Percentiles rank a stretch among this genome's conserved stretches.
These are phyloP conservation scores for Xerocomus spinulosus DNA, from an alignment of 768 basidiomycete species.

Conservation along the genomic window DNA sequence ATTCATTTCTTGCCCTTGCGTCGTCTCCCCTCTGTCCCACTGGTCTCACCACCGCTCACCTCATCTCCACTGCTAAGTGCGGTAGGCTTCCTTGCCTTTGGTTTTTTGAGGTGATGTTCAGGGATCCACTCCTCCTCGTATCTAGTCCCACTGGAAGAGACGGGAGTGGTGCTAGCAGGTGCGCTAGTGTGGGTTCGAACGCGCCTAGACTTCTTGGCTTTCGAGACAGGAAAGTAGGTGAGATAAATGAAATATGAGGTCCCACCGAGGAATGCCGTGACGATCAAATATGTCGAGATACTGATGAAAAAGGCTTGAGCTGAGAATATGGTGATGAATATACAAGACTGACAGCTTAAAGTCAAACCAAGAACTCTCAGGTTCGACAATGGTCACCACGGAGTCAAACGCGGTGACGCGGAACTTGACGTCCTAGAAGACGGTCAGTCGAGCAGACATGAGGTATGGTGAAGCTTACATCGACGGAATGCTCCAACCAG, in stretches of 20 bases:
- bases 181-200: slow-evolving; percentile 43
- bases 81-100: slow-evolving; percentile 46
- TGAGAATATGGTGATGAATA: not conserved
- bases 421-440: slow-evolving; percentile 47
- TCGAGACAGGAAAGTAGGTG: slow-evolving; percentile 60
- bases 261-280: slow-evolving; percentile 58
- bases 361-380: slow-evolving; percentile 72
- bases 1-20: slow-evolving; percentile 49
- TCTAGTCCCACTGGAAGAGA: slow-evolving; percentile 55
- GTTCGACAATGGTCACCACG: slow-evolving; percentile 75
- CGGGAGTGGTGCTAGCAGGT: slow-evolving; percentile 55
- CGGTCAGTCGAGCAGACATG: not conserved
- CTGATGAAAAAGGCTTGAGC: slow-evolving; percentile 26
- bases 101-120: slow-evolving; percentile 77
- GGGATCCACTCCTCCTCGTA: slow-evolving; percentile 93
- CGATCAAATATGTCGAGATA: slow-evolving; percentile 69
- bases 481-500: slow-evolving; percentile 68
- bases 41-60: slow-evolving; percentile 60
- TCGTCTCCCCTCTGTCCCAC: slow-evolving; percentile 49
- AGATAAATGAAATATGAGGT: slow-evolving; percentile 61
- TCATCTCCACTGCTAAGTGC: slow-evolving; percentile 61
- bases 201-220: slow-evolving; percentile 48
- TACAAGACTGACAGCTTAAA: slow-evolving; percentile 65
- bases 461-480: slow-evolving; percentile 39
- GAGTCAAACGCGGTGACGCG: slow-evolving; percentile 72